A percentile compares a stretch with the other conserved stretches of the same genome.
phyloP scores from a whole-genome alignment of 768 basidiomycete species.

The Leucogyrophana mollusca region DNA sequence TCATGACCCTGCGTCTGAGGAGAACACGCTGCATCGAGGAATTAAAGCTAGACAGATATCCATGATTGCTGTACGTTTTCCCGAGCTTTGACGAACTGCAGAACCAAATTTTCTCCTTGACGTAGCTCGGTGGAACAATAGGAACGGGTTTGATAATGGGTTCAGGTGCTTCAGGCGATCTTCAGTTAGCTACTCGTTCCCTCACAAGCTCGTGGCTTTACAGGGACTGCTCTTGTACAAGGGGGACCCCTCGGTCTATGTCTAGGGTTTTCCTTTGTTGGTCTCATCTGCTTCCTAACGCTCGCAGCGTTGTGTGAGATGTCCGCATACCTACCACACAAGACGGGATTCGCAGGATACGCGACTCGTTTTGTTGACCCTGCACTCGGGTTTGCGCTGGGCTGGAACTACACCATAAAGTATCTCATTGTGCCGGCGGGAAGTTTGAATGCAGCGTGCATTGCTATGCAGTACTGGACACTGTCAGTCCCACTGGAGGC shows the following conservation, averaged over 20 bases:
- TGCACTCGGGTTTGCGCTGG: slow-evolving; percentile 59
- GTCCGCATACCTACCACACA: slow-evolving; percentile 49
- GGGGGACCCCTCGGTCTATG: slow-evolving; percentile 56
- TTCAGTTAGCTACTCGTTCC: slow-evolving; percentile 1
- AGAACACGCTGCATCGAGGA: slow-evolving; percentile 47
- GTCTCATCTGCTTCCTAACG: slow-evolving; percentile 57
- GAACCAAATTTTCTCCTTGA: not conserved
- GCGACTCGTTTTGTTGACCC: slow-evolving; percentile 70
- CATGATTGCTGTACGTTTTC: slow-evolving; percentile 49
- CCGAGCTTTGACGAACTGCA: not conserved
- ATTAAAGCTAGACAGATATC: slow-evolving; percentile 57
- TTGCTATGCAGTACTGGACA: slow-evolving; percentile 53
- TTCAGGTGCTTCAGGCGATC: slow-evolving; percentile 5
- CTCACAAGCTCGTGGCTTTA: slow-evolving; percentile 28
- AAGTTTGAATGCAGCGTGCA: slow-evolving; percentile 63
- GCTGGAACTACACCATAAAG: slow-evolving; percentile 63
- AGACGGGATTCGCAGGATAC: slow-evolving; percentile 60
- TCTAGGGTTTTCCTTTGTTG: slow-evolving; percentile 46
- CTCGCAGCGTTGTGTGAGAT: slow-evolving; percentile 51
- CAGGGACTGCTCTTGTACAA: slow-evolving; percentile 53
- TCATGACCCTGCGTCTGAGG: slow-evolving; percentile 32
- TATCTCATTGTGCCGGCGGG: slow-evolving; percentile 66
- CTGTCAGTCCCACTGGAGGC: slow-evolving; percentile 41
- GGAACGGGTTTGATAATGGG: slow-evolving; percentile 59
- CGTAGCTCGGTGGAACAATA: slow-evolving; percentile 48